These are phyloP conservation scores for Dactylellina cionopaga DNA, from an alignment of 2,329 filamentous ascomycete species.

Conservation along the genomic window DNA sequence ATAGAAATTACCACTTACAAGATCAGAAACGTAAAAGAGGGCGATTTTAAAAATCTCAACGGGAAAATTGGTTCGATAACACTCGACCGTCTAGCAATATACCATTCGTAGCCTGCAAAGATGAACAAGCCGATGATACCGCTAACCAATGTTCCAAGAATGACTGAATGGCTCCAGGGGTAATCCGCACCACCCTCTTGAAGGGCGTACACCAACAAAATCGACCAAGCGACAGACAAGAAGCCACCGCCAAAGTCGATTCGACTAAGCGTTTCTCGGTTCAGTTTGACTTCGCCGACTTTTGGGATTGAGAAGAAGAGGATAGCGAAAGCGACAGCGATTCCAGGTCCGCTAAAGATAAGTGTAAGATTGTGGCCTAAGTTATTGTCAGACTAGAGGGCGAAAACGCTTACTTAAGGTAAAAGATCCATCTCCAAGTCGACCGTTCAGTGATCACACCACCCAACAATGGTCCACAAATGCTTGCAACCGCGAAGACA, in stretches of 20 bases:
- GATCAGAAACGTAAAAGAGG: conserved; percentile 59
- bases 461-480: conserved; percentile 66
- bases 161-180: conserved; percentile 62
- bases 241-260: conserved; percentile 59
- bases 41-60: conserved; percentile 58
- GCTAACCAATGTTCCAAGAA: conserved; percentile 59
- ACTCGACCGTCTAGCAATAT: conserved; percentile 20
- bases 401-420: conserved; percentile 62
- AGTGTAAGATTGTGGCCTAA: background rate
- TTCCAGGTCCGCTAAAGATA: conserved; percentile 58
- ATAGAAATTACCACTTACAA: conserved; percentile 56
- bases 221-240: conserved; percentile 61
- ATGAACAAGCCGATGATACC: conserved; percentile 58
- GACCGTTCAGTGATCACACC: conserved; percentile 63
- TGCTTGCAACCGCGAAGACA: conserved; percentile 63
- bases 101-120: conserved; percentile 58
- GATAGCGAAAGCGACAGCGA: conserved; percentile 56
- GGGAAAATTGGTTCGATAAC: conserved; percentile 60
- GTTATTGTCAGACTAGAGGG: background rate
- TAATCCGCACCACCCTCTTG: conserved; percentile 63
- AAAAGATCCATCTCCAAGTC: conserved; percentile 67
- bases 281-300: conserved; percentile 56
- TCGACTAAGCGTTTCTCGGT: conserved; percentile 55
- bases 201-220: conserved; percentile 64
- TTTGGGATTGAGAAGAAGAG: conserved; percentile 57